Percentiles rank a stretch among this genome's conserved stretches.
phyloP scores from a whole-genome alignment of 225 moss, liverwort and hornwort species.

The Marchantia paleacea region DNA sequence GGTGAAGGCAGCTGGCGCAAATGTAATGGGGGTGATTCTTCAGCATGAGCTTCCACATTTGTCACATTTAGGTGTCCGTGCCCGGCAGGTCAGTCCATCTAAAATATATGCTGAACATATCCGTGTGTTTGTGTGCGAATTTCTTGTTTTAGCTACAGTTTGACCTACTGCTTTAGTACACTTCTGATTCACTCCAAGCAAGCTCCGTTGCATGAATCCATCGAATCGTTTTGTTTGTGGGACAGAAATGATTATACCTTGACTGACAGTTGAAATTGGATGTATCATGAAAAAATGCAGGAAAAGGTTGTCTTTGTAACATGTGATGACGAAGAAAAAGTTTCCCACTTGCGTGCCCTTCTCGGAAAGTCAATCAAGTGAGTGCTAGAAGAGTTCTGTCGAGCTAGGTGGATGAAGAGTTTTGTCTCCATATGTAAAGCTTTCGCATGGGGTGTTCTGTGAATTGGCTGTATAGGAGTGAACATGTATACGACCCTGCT shows the following conservation, averaged over 20 bases:
- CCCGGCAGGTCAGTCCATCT: constrained; percentile 56
- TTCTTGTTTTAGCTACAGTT: neutral
- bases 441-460: neutral
- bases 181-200: neutral
- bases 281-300: constrained; percentile 16
- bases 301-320: constrained; percentile 91
- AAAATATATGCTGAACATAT: neutral
- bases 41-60: constrained; percentile 94
- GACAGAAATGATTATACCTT: neutral
- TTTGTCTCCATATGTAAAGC: no score
- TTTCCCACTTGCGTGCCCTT: constrained; percentile 46
- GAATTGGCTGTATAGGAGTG: neutral
- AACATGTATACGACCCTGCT: neutral
- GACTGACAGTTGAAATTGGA: neutral
- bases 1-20: constrained; percentile 88
- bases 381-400: neutral
- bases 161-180: no score
- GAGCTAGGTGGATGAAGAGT: neutral
- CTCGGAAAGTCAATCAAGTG: constrained; percentile 50
- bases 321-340: constrained; percentile 80
- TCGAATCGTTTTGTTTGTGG: neutral
- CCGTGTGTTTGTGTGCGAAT: neutral
- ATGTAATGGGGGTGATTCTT: constrained; percentile 82
- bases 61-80: constrained; percentile 94
- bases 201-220: neutral